Base-by-base conservation (phyloP, 306 rosid species). In the Parietaria judaica region DNA sequence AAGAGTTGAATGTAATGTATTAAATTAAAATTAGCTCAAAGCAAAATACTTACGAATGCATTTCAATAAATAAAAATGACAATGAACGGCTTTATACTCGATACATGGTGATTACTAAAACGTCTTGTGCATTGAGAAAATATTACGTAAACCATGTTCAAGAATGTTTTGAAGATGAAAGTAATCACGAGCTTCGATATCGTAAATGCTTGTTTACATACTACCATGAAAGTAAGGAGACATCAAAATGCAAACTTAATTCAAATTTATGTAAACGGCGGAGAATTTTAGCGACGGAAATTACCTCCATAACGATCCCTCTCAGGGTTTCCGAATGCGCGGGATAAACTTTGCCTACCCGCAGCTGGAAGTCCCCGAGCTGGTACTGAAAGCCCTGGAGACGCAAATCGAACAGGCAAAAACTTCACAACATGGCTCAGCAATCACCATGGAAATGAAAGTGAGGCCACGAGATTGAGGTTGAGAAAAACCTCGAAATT, bases 291-390 rank as follows among this genome's bases (percentile, higher is more conserved):
- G 13, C 13, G 53, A 3, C 15, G 13, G 1, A 5, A 49, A 7
- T 49, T 72, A 84, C 96, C 99, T 88, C 99, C 87, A 92, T 81
- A 45, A 79, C 80, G 74, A 92, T 92, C 65, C 96, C 99, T 79
- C 95, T 82, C 65, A 92, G 74, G 72, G 38, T 74, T 67, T 92
- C 95, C 7, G 89, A 81, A 62, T 83, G 80, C 75, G 47, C 78
- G 31, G 90, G 90, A 73, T 74, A 81, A 76, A 88, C 90, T 76
- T 92, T 92, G 57, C 89, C 90, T 49, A 88, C 79, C 49, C 85
- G 83, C 51, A 88, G 46, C 78, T 80, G 90, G 64, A 92, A 86
- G 77, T 92, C 99, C 51, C 96, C 95, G 7, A 88, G 63, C 73
- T 80, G 88, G 66, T 86, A 92, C 64, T 82, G 94, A 50, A 73